Conservation (phyloP, 768 basidiomycete species). For the Lentinula aciculospora region DNA sequence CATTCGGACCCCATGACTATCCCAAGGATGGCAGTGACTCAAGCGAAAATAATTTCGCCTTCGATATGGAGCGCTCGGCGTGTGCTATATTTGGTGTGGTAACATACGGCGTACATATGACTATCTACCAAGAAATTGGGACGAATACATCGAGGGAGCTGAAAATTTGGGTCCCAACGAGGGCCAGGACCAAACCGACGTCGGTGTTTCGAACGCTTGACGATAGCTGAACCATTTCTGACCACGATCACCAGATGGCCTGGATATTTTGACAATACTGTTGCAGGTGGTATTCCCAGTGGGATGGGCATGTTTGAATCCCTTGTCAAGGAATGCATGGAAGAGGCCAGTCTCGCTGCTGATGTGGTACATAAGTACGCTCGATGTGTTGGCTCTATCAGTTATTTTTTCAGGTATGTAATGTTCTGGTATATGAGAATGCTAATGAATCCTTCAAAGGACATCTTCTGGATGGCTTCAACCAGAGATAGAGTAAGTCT, state of each 20-base stretch:
- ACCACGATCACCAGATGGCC: slow-evolving; percentile 54
- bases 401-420: slow-evolving; percentile 73
- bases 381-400: slow-evolving; percentile 61
- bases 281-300: slow-evolving; percentile 83
- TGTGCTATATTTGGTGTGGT: slow-evolving; percentile 85
- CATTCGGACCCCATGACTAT: slow-evolving; percentile 55
- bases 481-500: slow-evolving; percentile 74
- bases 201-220: slow-evolving; percentile 29
- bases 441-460: slow-evolving; percentile 21
- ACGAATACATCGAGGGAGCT: slow-evolving; percentile 31
- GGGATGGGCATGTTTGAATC: slow-evolving; percentile 69
- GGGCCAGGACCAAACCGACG: slow-evolving; percentile 87
- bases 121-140: slow-evolving; percentile 48
- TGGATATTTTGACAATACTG: slow-evolving; percentile 82
- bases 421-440: background rate
- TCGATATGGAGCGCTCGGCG: slow-evolving; percentile 86
- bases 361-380: slow-evolving; percentile 55
- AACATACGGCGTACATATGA: slow-evolving; percentile 93
- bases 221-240: background rate
- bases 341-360: slow-evolving; percentile 82
- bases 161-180: slow-evolving; percentile 82
- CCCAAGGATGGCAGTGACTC: slow-evolving; percentile 27
- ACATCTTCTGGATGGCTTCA: slow-evolving; percentile 74
- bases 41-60: slow-evolving; percentile 57
- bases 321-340: slow-evolving; percentile 86